Conservation (phyloP, 2,329 filamentous ascomycete species). For the Dactylella cylindrospora region DNA sequence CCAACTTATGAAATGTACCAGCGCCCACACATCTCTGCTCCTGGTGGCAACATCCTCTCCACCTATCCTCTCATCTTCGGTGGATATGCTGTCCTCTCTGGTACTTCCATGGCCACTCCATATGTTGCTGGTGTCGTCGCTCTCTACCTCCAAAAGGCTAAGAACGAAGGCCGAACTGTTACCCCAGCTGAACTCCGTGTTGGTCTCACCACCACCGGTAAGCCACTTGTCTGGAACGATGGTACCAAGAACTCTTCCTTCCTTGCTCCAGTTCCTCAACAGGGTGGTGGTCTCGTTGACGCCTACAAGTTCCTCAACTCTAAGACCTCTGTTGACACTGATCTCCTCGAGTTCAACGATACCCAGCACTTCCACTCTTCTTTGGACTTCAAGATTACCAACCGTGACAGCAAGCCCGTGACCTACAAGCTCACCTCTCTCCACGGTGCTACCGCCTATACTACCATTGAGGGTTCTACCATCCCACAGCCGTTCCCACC, state of each 20-base stretch:
- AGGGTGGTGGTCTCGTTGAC: slow-evolving; percentile 64
- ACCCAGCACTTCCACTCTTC: slow-evolving; percentile 59
- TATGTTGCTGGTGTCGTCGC: slow-evolving; percentile 61
- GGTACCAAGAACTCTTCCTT: slow-evolving; percentile 48
- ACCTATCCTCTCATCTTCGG: slow-evolving; percentile 57
- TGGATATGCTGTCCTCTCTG: slow-evolving; percentile 59
- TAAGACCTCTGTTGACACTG: slow-evolving; percentile 59
- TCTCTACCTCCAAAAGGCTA: slow-evolving; percentile 59
- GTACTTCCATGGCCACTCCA: slow-evolving; percentile 64
- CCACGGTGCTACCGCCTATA: slow-evolving; percentile 59
- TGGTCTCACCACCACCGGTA: slow-evolving; percentile 57
- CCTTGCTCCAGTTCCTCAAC: slow-evolving; percentile 60
- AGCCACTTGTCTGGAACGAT: slow-evolving; percentile 54
- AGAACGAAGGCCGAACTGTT: slow-evolving; percentile 53
- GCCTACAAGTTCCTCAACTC: slow-evolving; percentile 62
- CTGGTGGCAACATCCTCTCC: slow-evolving; percentile 62
- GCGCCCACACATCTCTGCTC: slow-evolving; percentile 61
- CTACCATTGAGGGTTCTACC: slow-evolving; percentile 50
- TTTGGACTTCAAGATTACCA: slow-evolving; percentile 61
- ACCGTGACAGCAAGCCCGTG: slow-evolving; percentile 57
- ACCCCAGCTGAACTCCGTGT: slow-evolving; percentile 55
- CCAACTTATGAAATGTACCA: slow-evolving; percentile 62
- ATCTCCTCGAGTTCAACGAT: slow-evolving; percentile 66
- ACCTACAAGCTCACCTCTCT: slow-evolving; percentile 61
- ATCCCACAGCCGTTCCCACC: slow-evolving; percentile 46